Conservation (phyloP, 495 filamentous ascomycete species). For the Wilcoxina mikolae region DNA sequence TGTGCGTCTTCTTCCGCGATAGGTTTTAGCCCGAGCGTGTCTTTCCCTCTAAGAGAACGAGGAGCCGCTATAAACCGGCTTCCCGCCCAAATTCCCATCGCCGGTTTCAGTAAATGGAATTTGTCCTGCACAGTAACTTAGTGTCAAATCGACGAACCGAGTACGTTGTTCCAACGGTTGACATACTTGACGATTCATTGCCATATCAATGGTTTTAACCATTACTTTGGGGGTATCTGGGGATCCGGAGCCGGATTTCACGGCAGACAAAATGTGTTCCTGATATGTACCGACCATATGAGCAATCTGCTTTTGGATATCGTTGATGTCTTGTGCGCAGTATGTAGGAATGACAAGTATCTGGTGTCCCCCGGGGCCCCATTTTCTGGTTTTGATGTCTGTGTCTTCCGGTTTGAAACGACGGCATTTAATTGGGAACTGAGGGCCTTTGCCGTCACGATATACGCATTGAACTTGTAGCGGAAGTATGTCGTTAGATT, state of each 20-base stretch:
- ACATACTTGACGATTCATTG: not conserved
- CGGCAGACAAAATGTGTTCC: not conserved
- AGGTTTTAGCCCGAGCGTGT: conserved; percentile 36
- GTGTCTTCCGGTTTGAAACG: not conserved
- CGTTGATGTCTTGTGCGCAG: not conserved
- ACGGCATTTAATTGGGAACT: not conserved
- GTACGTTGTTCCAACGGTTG: not conserved
- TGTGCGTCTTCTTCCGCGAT: conserved; percentile 36
- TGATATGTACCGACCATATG: not conserved
- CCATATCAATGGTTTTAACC: not conserved
- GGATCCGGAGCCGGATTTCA: not conserved
- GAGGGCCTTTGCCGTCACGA: not conserved
- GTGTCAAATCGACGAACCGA: not conserved
- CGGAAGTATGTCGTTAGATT: not conserved
- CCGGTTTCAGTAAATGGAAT: conserved; percentile 6
- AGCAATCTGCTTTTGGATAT: not conserved
- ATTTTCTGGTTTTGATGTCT: not conserved
- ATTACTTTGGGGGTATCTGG: not conserved
- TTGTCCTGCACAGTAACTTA: not conserved
- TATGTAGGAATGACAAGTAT: not conserved
- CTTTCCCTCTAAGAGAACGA: conserved; percentile 37
- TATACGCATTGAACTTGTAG: not conserved
- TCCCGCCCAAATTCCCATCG: conserved; percentile 41
- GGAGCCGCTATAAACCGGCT: conserved; percentile 39
- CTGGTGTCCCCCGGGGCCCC: not conserved